Base-by-base conservation (phyloP, 169 alveolate genomes). In the Plasmodium chabaudi region DNA sequence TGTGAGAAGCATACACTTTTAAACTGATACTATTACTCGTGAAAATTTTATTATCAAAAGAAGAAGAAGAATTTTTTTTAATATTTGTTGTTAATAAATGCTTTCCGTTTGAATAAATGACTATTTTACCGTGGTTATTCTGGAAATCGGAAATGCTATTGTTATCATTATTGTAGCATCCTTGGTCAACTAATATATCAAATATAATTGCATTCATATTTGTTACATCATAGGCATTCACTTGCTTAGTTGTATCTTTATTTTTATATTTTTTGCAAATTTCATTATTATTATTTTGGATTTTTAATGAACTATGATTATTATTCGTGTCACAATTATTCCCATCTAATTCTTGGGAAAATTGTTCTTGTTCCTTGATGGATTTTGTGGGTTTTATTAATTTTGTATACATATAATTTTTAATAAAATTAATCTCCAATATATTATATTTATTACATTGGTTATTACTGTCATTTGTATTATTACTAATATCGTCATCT, bases 151-250 rank as follows among this genome's bases (percentile, higher is more conserved):
- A n/a, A 23, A 23, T 39, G 12, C 27, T 9, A 70, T 15, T 70
- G 15, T 63, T 60, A 65, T 86, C 91, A 70, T 49, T 59, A 34
- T 19, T 68, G 55, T 65, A 86, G 7, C 91, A 86, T 15, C 91
- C 91, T 70, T 86, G 91, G 70, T 86, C 91, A 9, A 86, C 59
- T 72, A 86, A 39, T 25, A 86, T 55, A 53, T 86, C 91, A 59
- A 86, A 86, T 25, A 86, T 72, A 64, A 86, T 86, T 49, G 87
- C 71, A 65, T 86, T 86, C 91, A 86, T 86, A 39, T 69, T 86
- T 19, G 91, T 86, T 44, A 86, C 39, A 25, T 86, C 91, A 63
- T 86, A 86, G 6, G 71, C 86, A 59, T 86, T 86, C 59, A 86
- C 64, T 12, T 23, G 91, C 71, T 86, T 70, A 49, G 46, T 70